Evolutionary conservation across 208 protist species (phyloP), one percentile per base, ranked within the genome.

Genomic region (Giardia muris): DNA sequence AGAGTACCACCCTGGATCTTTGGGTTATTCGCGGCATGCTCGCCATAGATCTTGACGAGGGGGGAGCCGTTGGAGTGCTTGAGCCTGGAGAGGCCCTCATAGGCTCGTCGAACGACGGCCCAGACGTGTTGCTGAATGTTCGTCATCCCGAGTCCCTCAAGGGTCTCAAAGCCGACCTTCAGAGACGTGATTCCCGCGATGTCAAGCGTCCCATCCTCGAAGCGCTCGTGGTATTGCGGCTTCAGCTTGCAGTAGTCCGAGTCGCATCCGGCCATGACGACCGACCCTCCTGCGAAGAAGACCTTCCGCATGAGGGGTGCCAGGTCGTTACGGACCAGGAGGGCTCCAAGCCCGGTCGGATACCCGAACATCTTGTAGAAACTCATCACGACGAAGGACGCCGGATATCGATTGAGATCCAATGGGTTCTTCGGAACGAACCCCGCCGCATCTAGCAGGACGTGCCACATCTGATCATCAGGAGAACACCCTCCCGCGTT

Each of bases 401-500:
- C 86, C 2, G 87, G 30, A n/a, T 67, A 90, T 42, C 87, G 86
- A 0, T 44, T 89, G 0, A 94, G 4, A 76, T 94, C 93, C 0
- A 94, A 42, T 2, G 47, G 3, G 10, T 48, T 67, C n/a, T 93
- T 96, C 22, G 94, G 88, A 0, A 94, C 67, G 45, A 94, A 94
- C 44, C 94, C 93, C 2, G 96, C 94, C 0, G 93, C 94, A 91
- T 97, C 96, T 19, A 97, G 67, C 47, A 97, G 42, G 0, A 96
- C 93, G n/a, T 94, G 93, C 92, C 93, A 93, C n/a, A 87, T 95
- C 10, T 10, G 30, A 30, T 76, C 30, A 39, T n/a, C 43, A 43
- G 43, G n/a, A 0, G 0, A 39, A 76, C 57, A 76, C 57, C 10
- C 44, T 67, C 57, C 30, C n/a, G n/a, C n/a, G n/a, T n/a, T n/a